Percentiles rank a stretch among this genome's conserved stretches.
Conservation (phyloP, 345 rosid genomes). For the Salix caprea region DNA sequence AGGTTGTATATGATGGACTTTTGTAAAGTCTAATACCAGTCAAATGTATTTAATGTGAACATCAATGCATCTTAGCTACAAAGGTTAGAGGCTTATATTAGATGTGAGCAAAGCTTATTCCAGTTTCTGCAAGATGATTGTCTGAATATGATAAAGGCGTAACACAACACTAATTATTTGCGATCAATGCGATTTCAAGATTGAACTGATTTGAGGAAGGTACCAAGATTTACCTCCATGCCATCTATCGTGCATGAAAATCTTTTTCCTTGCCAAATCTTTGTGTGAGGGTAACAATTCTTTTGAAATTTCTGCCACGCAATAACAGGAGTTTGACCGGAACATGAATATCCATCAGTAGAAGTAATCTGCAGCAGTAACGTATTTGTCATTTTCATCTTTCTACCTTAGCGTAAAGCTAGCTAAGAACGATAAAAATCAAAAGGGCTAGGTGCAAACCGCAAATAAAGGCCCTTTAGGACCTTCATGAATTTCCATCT, state of each 20-base stretch:
- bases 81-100: background rate
- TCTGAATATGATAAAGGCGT: background rate
- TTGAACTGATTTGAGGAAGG: background rate
- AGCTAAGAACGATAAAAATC: constrained; percentile 8
- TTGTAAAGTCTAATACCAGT: background rate
- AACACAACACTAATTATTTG: background rate
- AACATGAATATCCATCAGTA: constrained; percentile 50
- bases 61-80: background rate
- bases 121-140: background rate
- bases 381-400: background rate
- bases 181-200: background rate
- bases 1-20: background rate
- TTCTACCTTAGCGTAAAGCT: constrained; percentile 1
- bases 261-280: constrained; percentile 76
- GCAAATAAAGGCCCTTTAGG: constrained; percentile 73
- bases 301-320: constrained; percentile 84
- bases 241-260: constrained; percentile 72
- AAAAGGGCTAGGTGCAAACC: constrained; percentile 41
- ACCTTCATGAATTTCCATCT: constrained; percentile 72
- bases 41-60: background rate
- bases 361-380: constrained; percentile 52
- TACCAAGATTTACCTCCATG: constrained; percentile 48
- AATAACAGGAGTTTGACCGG: constrained; percentile 76
- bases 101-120: background rate
- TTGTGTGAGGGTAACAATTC: constrained; percentile 43